Base-by-base conservation (phyloP, 2,329 filamentous ascomycete species). In the Periglandula ipomoeae region DNA sequence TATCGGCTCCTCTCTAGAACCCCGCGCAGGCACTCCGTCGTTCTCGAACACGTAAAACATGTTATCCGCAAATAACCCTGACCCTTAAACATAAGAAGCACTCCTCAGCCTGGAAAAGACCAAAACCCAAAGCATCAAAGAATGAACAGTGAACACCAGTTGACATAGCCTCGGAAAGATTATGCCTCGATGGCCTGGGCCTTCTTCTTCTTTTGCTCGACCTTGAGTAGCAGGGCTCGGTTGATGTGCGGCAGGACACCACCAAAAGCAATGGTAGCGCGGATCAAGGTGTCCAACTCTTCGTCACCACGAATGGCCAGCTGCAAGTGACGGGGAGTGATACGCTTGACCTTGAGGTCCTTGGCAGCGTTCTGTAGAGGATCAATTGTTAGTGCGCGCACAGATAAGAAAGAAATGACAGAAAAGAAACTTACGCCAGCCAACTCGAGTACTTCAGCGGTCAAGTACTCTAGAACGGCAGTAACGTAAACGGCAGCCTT, bases 271-370 rank as follows among this genome's bases (percentile, higher is more conserved):
- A 98, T 98, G 54, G 93, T 98, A 50, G 93, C 93, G 61, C 90
- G 87, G 67, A 98, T 97, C 50, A 98, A 78, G 22, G 90, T 97
- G 69, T 98, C 93, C 60, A 98, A 79, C 72, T 98, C 93, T 74
- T 98, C 93, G 70, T 98, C 93, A 65, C 93, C 93, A 63, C 93
- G 89, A 66, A 98, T 98, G 61, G 93, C 93, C 55, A 98, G 87
- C 71, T 98, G 93, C 56, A 98, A 75, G 70, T 98, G 93, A 69
- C 93, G 90, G 49, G 93, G 93, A 11, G 91, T 97, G 71, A 98
- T 98, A 72, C 93, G 93, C 84, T 97, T 98, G 74, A 97, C 93
- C 74, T 97, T 98, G 66, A 97, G 86, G 70, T 98, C 93, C 79
- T 97, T 97, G 70, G 93, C 93, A 47, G 93, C 93, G 69, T 98